phyloP scores from a whole-genome alignment of 306 rosid species.

The Carpinus viminea region DNA sequence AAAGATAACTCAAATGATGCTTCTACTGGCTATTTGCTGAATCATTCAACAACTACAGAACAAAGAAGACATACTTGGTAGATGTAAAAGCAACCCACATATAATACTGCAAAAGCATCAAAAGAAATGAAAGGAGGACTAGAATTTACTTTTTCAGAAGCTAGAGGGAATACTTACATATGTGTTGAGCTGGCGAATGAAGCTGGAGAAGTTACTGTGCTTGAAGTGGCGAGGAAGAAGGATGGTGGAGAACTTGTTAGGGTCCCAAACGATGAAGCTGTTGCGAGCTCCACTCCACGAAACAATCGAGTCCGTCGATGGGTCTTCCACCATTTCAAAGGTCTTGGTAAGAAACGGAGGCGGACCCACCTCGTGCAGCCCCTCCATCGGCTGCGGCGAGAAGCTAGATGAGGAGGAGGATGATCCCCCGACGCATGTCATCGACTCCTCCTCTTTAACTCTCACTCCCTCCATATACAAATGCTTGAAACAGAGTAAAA shows the following conservation, averaged over 20 bases:
- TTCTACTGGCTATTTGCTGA: background rate
- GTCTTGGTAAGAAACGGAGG: conserved; percentile 93
- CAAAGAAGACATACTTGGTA: background rate
- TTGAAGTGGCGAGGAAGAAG: conserved; percentile 92
- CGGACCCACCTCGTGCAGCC: conserved; percentile 74
- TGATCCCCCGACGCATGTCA: conserved; percentile 32
- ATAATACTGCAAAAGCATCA: background rate
- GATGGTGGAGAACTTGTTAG: conserved; percentile 57
- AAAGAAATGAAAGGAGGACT: background rate
- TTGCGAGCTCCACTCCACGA: conserved; percentile 90
- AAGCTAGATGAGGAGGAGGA: conserved; percentile 49
- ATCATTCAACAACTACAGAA: background rate
- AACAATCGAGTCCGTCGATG: conserved; percentile 73
- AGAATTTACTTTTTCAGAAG: background rate
- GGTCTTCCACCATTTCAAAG: conserved; percentile 91
- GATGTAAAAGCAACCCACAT: background rate
- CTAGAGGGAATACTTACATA: conserved; percentile 55
- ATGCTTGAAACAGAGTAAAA: background rate
- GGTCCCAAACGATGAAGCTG: conserved; percentile 94
- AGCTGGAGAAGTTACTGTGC: conserved; percentile 90
- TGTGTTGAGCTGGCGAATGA: conserved; percentile 95
- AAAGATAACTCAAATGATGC: background rate
- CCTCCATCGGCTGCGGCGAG: conserved; percentile 77
- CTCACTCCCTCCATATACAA: conserved; percentile 37
- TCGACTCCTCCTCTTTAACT: conserved; percentile 58